Evolutionary conservation across 306 rosid species (phyloP).

Genomic region (Fragaria nilgerrensis): DNA sequence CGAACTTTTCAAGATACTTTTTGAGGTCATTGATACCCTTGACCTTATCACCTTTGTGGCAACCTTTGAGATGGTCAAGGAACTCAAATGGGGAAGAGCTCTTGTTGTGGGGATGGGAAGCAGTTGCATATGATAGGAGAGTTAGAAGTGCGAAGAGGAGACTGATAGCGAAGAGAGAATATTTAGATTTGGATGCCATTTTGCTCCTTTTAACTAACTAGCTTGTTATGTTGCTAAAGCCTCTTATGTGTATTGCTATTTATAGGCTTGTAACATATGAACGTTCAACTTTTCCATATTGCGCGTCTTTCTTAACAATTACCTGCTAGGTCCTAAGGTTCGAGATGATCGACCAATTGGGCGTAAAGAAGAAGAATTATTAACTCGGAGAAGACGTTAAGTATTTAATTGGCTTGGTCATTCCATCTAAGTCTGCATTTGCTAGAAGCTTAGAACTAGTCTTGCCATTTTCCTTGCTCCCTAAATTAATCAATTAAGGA

Average conservation of each 20-base stretch:
- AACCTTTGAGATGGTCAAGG: slow-evolving; percentile 34
- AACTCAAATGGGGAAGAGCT: slow-evolving; percentile 26
- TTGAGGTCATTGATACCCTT: slow-evolving; percentile 36
- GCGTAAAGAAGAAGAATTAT: no score
- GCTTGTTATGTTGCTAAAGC: background rate
- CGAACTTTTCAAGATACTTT: slow-evolving; percentile 34
- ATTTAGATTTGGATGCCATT: slow-evolving; percentile 13
- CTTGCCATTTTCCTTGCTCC: no score
- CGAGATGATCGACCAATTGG: no score
- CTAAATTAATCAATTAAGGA: no score
- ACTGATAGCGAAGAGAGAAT: background rate
- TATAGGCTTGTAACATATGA: background rate
- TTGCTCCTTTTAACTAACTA: background rate
- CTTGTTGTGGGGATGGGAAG: slow-evolving; percentile 4
- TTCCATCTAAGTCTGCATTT: no score
- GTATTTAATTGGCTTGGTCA: no score
- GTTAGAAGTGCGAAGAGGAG: background rate
- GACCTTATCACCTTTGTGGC: slow-evolving; percentile 32
- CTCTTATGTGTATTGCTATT: background rate
- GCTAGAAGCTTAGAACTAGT: no score
- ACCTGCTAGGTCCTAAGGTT: background rate
- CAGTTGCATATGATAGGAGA: slow-evolving; percentile 2
- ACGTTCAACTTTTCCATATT: background rate
- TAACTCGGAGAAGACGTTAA: no score
- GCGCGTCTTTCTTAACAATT: background rate